Conservation (phyloP, 805 yeast species). For the Kluyveromyces nonfermentans region DNA sequence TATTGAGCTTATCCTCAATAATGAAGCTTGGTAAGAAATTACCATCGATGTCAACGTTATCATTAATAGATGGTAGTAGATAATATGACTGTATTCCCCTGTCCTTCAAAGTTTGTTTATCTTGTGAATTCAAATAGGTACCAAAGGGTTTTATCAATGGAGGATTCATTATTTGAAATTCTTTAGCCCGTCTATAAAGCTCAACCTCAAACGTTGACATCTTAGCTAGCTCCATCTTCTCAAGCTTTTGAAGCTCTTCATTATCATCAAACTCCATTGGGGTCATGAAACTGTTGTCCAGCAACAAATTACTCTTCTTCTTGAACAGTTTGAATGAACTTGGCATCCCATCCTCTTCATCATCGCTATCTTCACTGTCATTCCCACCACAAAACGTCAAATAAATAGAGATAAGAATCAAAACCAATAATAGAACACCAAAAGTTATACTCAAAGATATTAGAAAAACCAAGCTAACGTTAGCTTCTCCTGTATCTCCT, state of each 20-base stretch:
- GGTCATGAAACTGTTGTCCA: slow-evolving; percentile 23
- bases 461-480: slow-evolving; percentile 26
- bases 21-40: slow-evolving; percentile 28
- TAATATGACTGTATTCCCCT: slow-evolving; percentile 29
- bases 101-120: slow-evolving; percentile 24
- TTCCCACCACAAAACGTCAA: slow-evolving; percentile 27
- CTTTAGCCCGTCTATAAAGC: slow-evolving; percentile 23
- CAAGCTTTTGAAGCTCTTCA: slow-evolving; percentile 16
- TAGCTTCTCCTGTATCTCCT: slow-evolving; percentile 15
- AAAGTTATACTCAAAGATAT: slow-evolving; percentile 29
- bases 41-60: slow-evolving; percentile 25
- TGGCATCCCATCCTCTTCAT: slow-evolving; percentile 20
- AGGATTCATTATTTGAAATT: slow-evolving; percentile 23
- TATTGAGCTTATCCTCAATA: slow-evolving; percentile 28
- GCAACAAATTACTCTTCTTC: slow-evolving; percentile 19
- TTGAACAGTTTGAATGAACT: slow-evolving; percentile 19
- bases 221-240: slow-evolving; percentile 18
- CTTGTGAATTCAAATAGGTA: slow-evolving; percentile 19
- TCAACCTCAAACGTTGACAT: slow-evolving; percentile 27
- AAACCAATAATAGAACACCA: slow-evolving; percentile 25
- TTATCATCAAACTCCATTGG: slow-evolving; percentile 27
- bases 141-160: slow-evolving; percentile 27
- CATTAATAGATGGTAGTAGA: slow-evolving; percentile 28
- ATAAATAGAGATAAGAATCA: slow-evolving; percentile 25
- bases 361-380: slow-evolving; percentile 27